Evolutionary conservation across 495 filamentous ascomycete genomes (phyloP), one percentile per base, ranked within the genome.

Genomic region (Astrocystis sublimbata): DNA sequence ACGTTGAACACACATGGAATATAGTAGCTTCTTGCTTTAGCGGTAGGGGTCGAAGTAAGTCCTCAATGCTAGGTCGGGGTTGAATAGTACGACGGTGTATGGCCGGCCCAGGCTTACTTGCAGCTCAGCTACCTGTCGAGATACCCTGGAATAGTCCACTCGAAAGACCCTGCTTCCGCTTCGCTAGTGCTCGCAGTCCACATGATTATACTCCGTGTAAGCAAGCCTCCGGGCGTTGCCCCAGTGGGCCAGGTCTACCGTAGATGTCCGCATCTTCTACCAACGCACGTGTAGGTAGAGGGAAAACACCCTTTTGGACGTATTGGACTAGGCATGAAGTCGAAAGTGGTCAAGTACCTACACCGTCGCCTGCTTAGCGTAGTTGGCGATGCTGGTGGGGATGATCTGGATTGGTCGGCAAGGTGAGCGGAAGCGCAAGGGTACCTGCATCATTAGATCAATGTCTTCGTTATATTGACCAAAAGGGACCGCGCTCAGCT

Each of bases 41-140:
- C 19, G 31, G 19, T 17, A 36, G 33, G 30, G 30, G 28, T 28
- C 4, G 28, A 57, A 19, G 26, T 33, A 57, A 19, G 26, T 33
- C 54, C 17, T 41, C 58, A 43, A 38, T 41, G 31, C 23, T 23
- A 56, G 36, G 50, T 45, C 28, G 4, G 53, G 13, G 24, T 30
- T 40, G 46, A 45, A 36, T 36, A 54, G 50, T 47, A 59, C 56
- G 42, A 54, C 59, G 15, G 13, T 19, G 28, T 47, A 42, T 55
- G 41, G 31, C 40, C 50, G 59, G 31, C 31, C 42, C 33, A 56
- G 60, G 42, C 60, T 49, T 19, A n/a, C 56, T 26, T 31, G 47
- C 50, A 47, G 41, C 56, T 62, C 60, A 62, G 60, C 60, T 56
- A 35, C 28, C 10, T 17, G 60, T 49, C 6, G 43, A 41, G 28